Evolutionary conservation across 345 rosid genomes (phyloP).

Genomic region (Crucihimalaya himalaica): DNA sequence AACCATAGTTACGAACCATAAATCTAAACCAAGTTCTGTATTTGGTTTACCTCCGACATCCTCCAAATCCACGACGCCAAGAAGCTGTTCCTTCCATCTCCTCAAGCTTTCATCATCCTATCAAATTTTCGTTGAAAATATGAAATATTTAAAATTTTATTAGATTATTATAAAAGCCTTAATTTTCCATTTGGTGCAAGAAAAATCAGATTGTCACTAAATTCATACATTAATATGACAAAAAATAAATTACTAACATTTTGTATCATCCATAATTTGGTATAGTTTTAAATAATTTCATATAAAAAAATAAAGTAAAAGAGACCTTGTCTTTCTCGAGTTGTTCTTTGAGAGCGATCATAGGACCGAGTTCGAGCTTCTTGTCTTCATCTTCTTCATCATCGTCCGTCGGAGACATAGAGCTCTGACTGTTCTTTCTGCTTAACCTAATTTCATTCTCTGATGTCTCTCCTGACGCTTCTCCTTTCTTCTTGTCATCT

Average conservation of each 20-base stretch:
- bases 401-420: slow-evolving; percentile 40
- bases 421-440: slow-evolving; percentile 38
- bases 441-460: slow-evolving; percentile 33
- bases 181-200: background rate
- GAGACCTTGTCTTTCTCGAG: slow-evolving; percentile 50
- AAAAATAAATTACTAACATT: background rate
- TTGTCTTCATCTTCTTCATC: slow-evolving; percentile 43
- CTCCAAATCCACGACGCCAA: slow-evolving; percentile 68
- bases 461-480: slow-evolving; percentile 34
- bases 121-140: background rate
- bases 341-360: slow-evolving; percentile 51
- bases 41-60: slow-evolving; percentile 66
- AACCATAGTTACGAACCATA: background rate
- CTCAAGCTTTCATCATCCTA: slow-evolving; percentile 95
- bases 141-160: background rate
- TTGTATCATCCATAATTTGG: background rate
- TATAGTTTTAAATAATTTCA: background rate
- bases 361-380: slow-evolving; percentile 48
- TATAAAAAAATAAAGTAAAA: background rate
- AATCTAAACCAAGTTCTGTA: background rate
- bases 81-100: slow-evolving; percentile 95
- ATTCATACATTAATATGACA: background rate
- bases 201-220: background rate
- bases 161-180: background rate
- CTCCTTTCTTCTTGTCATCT: slow-evolving; percentile 33